phyloP scores from a whole-genome alignment of 306 rosid genomes.

The Quercus glauca region DNA sequence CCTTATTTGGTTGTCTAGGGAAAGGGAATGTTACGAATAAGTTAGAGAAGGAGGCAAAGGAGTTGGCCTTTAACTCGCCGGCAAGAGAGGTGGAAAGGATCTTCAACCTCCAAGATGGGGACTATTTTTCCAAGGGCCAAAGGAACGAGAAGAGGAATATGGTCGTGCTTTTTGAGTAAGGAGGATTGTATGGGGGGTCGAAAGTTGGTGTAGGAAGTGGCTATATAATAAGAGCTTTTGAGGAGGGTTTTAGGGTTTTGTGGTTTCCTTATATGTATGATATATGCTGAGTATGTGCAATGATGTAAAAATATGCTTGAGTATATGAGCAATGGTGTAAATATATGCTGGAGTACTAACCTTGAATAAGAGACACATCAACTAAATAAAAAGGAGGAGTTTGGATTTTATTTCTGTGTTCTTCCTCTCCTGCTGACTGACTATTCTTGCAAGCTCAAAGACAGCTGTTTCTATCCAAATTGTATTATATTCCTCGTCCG shows the following conservation, averaged over 20 bases:
- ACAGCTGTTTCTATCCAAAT: no score
- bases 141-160: slow-evolving; percentile 2
- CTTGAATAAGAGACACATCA: not conserved
- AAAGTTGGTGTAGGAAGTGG: no score
- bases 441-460: no score
- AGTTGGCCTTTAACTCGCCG: slow-evolving; percentile 42
- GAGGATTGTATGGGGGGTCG: not conserved
- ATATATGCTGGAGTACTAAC: not conserved
- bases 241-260: not conserved
- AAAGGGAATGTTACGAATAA: slow-evolving; percentile 47
- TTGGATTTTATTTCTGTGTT: no score
- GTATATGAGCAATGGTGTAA: no score
- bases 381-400: no score
- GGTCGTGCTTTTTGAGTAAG: slow-evolving; percentile 28
- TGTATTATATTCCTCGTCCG: no score
- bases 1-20: slow-evolving; percentile 24
- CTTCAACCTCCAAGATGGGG: slow-evolving; percentile 38
- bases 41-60: slow-evolving; percentile 47
- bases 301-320: no score
- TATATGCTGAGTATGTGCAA: not conserved
- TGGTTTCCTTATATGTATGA: not conserved
- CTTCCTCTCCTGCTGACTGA: no score
- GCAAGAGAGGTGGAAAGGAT: slow-evolving; percentile 44
- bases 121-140: slow-evolving; percentile 47
- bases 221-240: not conserved